phyloP scores from a whole-genome alignment of 78 protist genomes.

The Dictyostelium purpureum region DNA sequence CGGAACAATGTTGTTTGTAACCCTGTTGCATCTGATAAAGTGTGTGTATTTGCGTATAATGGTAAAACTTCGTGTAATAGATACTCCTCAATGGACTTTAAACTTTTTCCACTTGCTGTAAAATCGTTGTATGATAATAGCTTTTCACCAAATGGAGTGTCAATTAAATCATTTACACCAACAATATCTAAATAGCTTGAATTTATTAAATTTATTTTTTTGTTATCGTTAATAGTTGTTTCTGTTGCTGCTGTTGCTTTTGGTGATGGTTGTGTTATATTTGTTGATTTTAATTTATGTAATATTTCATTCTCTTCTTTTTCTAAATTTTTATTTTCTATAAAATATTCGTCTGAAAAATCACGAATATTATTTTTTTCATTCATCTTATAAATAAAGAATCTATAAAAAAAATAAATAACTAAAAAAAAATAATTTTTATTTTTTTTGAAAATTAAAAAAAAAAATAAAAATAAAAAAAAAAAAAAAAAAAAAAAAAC shows the following conservation, averaged over 20 bases:
- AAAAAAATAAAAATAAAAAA: too few relatives aligned
- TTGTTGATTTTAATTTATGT: background rate
- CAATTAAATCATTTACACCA: conserved; percentile 19
- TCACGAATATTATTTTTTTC: conserved; percentile 2
- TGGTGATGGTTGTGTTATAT: background rate
- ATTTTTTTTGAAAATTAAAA: too few relatives aligned
- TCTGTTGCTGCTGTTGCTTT: background rate
- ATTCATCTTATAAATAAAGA: background rate
- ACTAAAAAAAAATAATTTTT: too few relatives aligned
- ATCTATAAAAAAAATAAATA: too few relatives aligned
- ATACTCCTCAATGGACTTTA: conserved; percentile 77
- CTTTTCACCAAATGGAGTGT: conserved; percentile 5
- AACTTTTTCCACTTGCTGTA: conserved; percentile 88
- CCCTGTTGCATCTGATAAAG: conserved; percentile 86
- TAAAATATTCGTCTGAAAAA: conserved; percentile 42
- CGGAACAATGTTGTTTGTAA: conserved; percentile 84
- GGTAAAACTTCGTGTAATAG: conserved; percentile 82
- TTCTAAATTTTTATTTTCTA: too few relatives aligned
- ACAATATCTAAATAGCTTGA: conserved; percentile 3
- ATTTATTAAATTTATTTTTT: background rate
- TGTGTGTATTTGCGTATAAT: conserved; percentile 94
- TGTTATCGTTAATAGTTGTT: background rate
- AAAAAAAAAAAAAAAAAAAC: too few relatives aligned
- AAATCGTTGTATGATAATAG: conserved; percentile 43
- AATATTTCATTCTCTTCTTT: background rate